Percentiles rank a stretch among this genome's conserved stretches.
These are phyloP conservation scores for Wickerhamomyces queroliae DNA, from an alignment of 805 yeast species.

Conservation along the genomic window DNA sequence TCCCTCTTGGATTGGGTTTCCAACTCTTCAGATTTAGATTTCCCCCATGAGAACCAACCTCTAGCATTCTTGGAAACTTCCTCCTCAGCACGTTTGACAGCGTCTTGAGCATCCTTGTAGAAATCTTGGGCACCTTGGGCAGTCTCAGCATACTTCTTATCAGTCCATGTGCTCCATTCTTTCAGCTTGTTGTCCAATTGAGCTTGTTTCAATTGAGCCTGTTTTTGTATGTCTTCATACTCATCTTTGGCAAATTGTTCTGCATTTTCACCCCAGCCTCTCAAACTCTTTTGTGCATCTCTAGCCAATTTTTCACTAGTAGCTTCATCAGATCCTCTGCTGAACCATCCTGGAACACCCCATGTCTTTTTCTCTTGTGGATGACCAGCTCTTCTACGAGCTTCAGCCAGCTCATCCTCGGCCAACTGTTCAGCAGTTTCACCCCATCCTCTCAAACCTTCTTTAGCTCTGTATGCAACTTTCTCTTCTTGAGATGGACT, in stretches of 20 bases:
- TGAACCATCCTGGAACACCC: background rate
- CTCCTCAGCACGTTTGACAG: conserved; percentile 28
- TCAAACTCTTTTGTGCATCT: conserved; percentile 28
- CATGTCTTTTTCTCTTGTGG: background rate
- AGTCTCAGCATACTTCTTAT: conserved; percentile 17
- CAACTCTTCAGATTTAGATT: conserved; percentile 29
- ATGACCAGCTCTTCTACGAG: conserved; percentile 3
- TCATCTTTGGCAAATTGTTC: conserved; percentile 37
- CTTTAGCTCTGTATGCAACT: conserved; percentile 29
- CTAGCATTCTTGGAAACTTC: conserved; percentile 26
- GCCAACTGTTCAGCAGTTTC: conserved; percentile 37
- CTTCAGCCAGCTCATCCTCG: conserved; percentile 28
- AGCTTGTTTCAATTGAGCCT: conserved; percentile 2
- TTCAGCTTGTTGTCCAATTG: conserved; percentile 1
- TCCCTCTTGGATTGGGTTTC: conserved; percentile 24
- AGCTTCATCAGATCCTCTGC: background rate
- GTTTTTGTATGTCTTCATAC: conserved; percentile 11
- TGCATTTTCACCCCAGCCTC: conserved; percentile 44
- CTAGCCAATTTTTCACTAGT: conserved; percentile 23
- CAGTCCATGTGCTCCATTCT: conserved; percentile 18
- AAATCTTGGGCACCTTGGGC: conserved; percentile 21
- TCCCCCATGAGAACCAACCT: conserved; percentile 35
- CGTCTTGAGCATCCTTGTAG: conserved; percentile 26
- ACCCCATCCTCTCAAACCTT: conserved; percentile 41
- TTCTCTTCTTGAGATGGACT: conserved; percentile 22